phyloP scores from a whole-genome alignment of 2,329 filamentous ascomycete genomes.

The Bipolaris victoriae region DNA sequence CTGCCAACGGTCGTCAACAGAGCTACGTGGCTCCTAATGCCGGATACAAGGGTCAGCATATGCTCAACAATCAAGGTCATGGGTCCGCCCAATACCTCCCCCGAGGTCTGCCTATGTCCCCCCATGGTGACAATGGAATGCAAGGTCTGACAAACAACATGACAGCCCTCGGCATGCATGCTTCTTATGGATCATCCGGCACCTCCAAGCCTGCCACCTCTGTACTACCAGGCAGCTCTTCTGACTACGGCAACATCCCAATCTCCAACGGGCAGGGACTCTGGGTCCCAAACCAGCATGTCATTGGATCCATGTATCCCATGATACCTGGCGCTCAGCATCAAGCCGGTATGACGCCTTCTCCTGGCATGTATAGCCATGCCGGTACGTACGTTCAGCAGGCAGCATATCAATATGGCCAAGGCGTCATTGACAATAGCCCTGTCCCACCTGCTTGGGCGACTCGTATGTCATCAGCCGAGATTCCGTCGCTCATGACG shows the following conservation, averaged over 20 bases:
- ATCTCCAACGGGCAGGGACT: constrained; percentile 47
- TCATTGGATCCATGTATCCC: constrained; percentile 43
- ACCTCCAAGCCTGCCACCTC: constrained; percentile 43
- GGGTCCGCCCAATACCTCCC: constrained; percentile 44
- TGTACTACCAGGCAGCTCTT: constrained; percentile 40
- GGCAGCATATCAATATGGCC: constrained; percentile 52
- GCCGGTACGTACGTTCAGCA: constrained; percentile 53
- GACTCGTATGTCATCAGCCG: constrained; percentile 52
- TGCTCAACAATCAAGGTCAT: constrained; percentile 40
- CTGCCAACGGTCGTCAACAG: constrained; percentile 41
- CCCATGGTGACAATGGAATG: constrained; percentile 39
- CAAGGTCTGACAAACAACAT: constrained; percentile 45
- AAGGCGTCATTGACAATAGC: constrained; percentile 54
- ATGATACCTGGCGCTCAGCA: constrained; percentile 44
- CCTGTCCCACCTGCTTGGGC: constrained; percentile 56
- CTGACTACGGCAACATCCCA: constrained; percentile 43
- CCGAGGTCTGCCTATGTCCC: constrained; percentile 44
- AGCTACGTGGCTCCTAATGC: constrained; percentile 33
- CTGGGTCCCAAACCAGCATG: constrained; percentile 48
- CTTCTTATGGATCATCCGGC: constrained; percentile 40
- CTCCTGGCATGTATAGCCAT: constrained; percentile 55
- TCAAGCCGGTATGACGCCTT: constrained; percentile 39
- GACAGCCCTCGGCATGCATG: constrained; percentile 46
- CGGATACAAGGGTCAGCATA: constrained; percentile 42
- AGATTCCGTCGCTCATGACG: constrained; percentile 58